Evolutionary conservation across 164 flowering plant species (phyloP).

Genomic region (Pachysandra terminalis): DNA sequence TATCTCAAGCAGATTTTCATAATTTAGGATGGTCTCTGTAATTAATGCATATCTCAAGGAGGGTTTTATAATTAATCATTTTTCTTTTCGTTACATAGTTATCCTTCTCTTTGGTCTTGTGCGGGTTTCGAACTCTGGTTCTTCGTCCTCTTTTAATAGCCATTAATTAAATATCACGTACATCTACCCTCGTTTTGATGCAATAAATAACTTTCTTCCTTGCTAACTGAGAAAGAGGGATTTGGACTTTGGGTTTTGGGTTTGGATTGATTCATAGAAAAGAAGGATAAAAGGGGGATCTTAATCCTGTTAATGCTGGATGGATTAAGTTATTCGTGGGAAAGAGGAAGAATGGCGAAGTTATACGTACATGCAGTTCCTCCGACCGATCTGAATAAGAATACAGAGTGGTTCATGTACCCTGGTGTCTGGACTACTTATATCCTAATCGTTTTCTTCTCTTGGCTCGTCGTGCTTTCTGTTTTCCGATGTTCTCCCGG

Average conservation of each 20-base stretch:
- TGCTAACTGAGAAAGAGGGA: not conserved
- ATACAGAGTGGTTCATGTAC: slow-evolving; percentile 79
- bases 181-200: too few relatives aligned
- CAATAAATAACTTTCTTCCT: too few relatives aligned
- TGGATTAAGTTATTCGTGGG: not conserved
- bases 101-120: too few relatives aligned
- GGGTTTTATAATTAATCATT: too few relatives aligned
- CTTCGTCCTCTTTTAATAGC: too few relatives aligned
- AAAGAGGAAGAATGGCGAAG: slow-evolving; percentile 41
- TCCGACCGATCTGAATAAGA: slow-evolving; percentile 60
- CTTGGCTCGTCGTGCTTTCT: slow-evolving; percentile 59
- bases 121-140: too few relatives aligned
- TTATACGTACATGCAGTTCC: slow-evolving; percentile 48
- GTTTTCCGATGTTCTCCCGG: slow-evolving; percentile 63
- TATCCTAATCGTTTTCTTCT: slow-evolving; percentile 58
- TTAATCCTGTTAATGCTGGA: slow-evolving; percentile 1
- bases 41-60: too few relatives aligned
- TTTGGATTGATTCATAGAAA: not conserved
- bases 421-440: slow-evolving; percentile 78
- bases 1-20: too few relatives aligned
- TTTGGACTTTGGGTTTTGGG: too few relatives aligned
- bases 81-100: too few relatives aligned
- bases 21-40: too few relatives aligned
- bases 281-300: not conserved
- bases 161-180: too few relatives aligned